A percentile compares a stretch with the other conserved stretches of the same genome.
Evolutionary conservation across 2,329 filamentous ascomycete genomes (phyloP).

Genomic region (Trichoderma sp.): DNA sequence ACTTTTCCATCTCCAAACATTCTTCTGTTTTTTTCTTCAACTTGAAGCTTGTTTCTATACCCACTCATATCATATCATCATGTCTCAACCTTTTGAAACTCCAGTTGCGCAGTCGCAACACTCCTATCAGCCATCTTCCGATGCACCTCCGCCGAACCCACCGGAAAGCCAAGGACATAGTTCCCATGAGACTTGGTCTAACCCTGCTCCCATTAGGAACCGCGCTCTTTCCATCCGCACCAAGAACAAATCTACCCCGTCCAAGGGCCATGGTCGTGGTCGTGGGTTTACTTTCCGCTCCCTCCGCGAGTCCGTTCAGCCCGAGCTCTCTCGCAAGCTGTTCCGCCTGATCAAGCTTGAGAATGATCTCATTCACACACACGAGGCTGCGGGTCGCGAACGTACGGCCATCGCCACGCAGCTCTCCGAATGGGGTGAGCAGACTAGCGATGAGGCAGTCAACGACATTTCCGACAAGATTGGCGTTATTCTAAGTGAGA

Average conservation of each 20-base stretch:
- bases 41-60: not conserved
- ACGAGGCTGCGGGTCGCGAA: constrained; percentile 83
- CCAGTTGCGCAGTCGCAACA: not conserved
- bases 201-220: constrained; percentile 52
- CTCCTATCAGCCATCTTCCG: constrained; percentile 29
- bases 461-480: constrained; percentile 94
- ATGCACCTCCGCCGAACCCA: constrained; percentile 27
- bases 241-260: constrained; percentile 40
- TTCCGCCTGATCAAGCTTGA: constrained; percentile 93
- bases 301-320: constrained; percentile 78
- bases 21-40: not conserved
- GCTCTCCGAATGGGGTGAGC: constrained; percentile 94
- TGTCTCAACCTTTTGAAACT: constrained; percentile 8
- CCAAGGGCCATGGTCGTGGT: not conserved
- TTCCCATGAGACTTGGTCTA: constrained; percentile 26
- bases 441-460: constrained; percentile 80
- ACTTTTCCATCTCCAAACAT: not conserved
- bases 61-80: not conserved
- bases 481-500: constrained; percentile 84
- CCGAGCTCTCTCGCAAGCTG: constrained; percentile 83
- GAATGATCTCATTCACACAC: constrained; percentile 80
- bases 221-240: constrained; percentile 71
- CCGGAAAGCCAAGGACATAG: constrained; percentile 19
- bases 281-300: constrained; percentile 78
- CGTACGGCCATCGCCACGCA: constrained; percentile 81